phyloP scores from a whole-genome alignment of 2,329 filamentous ascomycete genomes.

The Rhynchosporium graminicola region DNA sequence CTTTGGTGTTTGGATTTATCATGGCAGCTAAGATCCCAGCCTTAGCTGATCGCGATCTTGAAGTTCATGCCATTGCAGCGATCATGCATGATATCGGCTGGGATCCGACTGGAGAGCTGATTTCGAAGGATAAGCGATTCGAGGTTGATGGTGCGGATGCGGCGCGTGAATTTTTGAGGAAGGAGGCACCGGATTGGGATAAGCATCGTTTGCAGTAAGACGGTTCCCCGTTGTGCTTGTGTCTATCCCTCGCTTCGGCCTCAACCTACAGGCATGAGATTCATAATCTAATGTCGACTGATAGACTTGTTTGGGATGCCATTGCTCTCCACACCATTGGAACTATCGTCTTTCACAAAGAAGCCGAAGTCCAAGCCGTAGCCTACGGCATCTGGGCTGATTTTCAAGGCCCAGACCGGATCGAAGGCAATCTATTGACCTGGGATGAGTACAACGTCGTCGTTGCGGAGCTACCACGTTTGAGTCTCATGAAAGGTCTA shows the following conservation, averaged over 20 bases:
- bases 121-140: conserved; percentile 50
- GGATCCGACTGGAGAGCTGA: conserved; percentile 42
- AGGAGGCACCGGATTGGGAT: conserved; percentile 41
- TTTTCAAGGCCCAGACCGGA: conserved; percentile 40
- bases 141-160: conserved; percentile 53
- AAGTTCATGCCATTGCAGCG: conserved; percentile 44
- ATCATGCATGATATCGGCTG: conserved; percentile 50
- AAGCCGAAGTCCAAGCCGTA: conserved; percentile 44
- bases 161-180: conserved; percentile 45
- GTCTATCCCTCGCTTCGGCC: no score
- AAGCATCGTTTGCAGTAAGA: conserved; percentile 47
- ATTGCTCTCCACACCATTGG: conserved; percentile 49
- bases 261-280: no score
- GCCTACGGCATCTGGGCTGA: conserved; percentile 43
- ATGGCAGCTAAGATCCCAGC: conserved; percentile 41
- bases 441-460: conserved; percentile 40
- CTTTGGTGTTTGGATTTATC: conserved; percentile 42
- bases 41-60: conserved; percentile 38
- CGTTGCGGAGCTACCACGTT: conserved; percentile 40
- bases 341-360: conserved; percentile 46
- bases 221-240: conserved; percentile 41
- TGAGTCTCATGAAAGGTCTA: conserved; percentile 40
- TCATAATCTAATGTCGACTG: no score
- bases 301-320: conserved; percentile 49
- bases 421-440: conserved; percentile 32